phyloP scores from a whole-genome alignment of 306 rosid genomes.

The Inga oerstediana region DNA sequence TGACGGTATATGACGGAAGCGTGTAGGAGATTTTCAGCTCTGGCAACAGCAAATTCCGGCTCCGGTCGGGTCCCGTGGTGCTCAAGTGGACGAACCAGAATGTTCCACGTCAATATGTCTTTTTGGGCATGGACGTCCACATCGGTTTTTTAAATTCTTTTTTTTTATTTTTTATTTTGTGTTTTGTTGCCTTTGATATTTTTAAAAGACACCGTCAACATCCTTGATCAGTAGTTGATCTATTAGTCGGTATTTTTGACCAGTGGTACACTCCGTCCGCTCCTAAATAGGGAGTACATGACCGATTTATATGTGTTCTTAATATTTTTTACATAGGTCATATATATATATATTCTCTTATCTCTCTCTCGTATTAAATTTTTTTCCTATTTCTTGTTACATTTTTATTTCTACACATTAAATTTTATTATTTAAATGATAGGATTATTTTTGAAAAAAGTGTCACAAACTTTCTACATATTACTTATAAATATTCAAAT shows the following conservation, averaged over 20 bases:
- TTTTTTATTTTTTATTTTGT: not conserved
- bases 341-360: too few species aligned
- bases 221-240: not conserved
- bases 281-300: not conserved
- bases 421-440: not conserved
- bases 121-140: not conserved
- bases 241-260: not conserved
- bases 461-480: not conserved
- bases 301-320: not conserved
- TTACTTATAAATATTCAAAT: not conserved
- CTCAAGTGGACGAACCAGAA: not conserved
- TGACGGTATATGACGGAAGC: slow-evolving; percentile 25
- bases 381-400: too few species aligned
- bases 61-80: not conserved
- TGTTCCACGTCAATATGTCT: not conserved
- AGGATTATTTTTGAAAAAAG: not conserved
- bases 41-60: slow-evolving; percentile 21
- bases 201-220: not conserved
- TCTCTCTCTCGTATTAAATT: not conserved
- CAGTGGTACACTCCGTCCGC: not conserved
- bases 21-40: slow-evolving; percentile 38
- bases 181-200: not conserved
- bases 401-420: not conserved
- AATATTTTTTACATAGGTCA: too few species aligned
- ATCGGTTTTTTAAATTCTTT: not conserved